Base-by-base conservation (phyloP, 2,329 filamentous ascomycete genomes). In the Colletotrichum karsti region DNA sequence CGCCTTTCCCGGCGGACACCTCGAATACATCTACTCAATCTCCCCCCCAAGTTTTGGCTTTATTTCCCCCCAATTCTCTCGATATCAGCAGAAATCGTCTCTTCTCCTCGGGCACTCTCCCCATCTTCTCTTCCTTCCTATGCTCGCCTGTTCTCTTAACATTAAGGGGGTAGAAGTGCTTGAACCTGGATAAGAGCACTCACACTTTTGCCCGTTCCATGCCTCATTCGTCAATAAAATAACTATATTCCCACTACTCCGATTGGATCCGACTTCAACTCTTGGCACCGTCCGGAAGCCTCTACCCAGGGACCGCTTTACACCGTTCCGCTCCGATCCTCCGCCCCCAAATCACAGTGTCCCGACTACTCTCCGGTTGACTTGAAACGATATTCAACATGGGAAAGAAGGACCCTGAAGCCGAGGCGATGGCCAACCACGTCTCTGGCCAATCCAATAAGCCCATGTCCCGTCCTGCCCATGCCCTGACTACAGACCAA, bases 401-500 rank as follows among this genome's bases (percentile, higher is more conserved):
- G 76, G 72, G 71, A 22, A 67, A 74, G 46, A 55, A 54, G 41
- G 50, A 68, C 37, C 54, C 67, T 58, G 69, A 69, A 15, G 61
- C 61, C 9, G 72, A 75, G 42, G 69, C 69, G 37, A 57, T 69
- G 60, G 69, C 69, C 53, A 66, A 72, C 59, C 79, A 80, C 62
- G 67, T 81, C 67, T 81, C 81, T 18, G 82, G 81, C 60, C 81
- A 84, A 73, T 77, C 80, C 64, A 84, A 84, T 70, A 77, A 76
- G 62, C 87, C 86, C 37, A 79, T 93, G 41, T 86, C 88, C 8
- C 80, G 82, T 35, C 90, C 90, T 13, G 89, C 91, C 7, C 91
- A 93, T 75, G 82, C 87, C 50, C 81, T 93, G 55, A 76, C 83
- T n/a, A 81, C 81, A 72, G 80, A 84, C 20, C 77, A 84, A 33